Conservation (phyloP, 345 rosid genomes). For the Xanthoceras sorbifolium region DNA sequence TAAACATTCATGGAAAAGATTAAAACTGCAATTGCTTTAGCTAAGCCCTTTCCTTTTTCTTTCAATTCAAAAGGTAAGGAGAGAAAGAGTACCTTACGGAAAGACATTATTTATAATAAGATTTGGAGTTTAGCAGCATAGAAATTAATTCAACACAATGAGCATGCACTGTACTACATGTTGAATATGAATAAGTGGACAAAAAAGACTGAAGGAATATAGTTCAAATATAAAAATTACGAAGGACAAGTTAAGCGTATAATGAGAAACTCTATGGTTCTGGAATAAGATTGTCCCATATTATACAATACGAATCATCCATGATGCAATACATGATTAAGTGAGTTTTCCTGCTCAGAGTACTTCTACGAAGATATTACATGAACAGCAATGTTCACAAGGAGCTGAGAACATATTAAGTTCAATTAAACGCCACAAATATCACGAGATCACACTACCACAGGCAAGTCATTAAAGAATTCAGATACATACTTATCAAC, state of each 20-base stretch:
- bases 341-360: neutral
- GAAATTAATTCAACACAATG: neutral
- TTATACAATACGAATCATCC: neutral
- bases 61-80: neutral
- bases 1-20: neutral
- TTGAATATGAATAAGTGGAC: neutral
- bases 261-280: neutral
- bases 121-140: neutral
- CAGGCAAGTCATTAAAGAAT: neutral
- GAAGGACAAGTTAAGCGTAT: neutral
- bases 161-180: neutral
- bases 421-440: neutral
- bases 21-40: neutral
- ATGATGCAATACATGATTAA: neutral
- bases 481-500: conserved; percentile 80
- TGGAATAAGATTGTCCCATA: neutral
- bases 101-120: neutral
- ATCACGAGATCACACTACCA: neutral
- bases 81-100: neutral
- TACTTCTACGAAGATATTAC: neutral
- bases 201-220: neutral
- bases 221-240: neutral
- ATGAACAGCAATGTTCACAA: neutral
- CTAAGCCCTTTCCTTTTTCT: neutral
- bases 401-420: neutral